Evolutionary conservation across 169 alveolate genomes (phyloP), one percentile per base, ranked within the genome.

Genomic region (Amoebophrya sp.): DNA sequence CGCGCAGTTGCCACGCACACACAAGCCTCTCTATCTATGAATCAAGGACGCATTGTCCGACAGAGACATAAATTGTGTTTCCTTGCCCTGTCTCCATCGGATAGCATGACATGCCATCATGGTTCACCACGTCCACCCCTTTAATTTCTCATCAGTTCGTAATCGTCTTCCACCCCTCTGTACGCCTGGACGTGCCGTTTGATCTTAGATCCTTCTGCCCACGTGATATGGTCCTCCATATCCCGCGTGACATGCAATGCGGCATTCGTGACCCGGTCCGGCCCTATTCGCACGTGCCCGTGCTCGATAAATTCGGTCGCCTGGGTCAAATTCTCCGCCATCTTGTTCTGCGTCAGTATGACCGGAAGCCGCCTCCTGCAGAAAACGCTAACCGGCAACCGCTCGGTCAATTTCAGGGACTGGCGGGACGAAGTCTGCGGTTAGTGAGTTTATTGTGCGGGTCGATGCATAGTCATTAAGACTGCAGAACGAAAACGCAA

Each of bases 181-280:
- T 58, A 91, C 88, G 89, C 93, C 89, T 88, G 67, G 89, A 88
- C 50, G 58, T 91, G 91, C 42, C 93, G 92, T 92, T 95, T 95
- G 91, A 98, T 98, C 95, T 96, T 97, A 5, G 99, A 96, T 15
- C 98, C 97, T 89, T 97, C 98, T 29, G 98, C 96, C 99, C 99
- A 98, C 40, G 99, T 97, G 39, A 98, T 96, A 94, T 97, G 98
- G 92, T 98, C 99, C 95, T 98, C 99, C 97, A 97, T 95, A 50
- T 96, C 96, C 91, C 99, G 94, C 29, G 98, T 97, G 43, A 98
- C 98, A 93, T 97, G 99, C 88, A 96, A 95, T 15, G 99, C 98
- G 18, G 99, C 99, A 91, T 98, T 98, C 88, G 98, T 98, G 89
- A 97, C 96, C 88, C 96, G 95, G 89, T 98, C 98, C 67, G 99